phyloP scores from a whole-genome alignment of 2,329 filamentous ascomycete species.

The Exophiala oligosperma region DNA sequence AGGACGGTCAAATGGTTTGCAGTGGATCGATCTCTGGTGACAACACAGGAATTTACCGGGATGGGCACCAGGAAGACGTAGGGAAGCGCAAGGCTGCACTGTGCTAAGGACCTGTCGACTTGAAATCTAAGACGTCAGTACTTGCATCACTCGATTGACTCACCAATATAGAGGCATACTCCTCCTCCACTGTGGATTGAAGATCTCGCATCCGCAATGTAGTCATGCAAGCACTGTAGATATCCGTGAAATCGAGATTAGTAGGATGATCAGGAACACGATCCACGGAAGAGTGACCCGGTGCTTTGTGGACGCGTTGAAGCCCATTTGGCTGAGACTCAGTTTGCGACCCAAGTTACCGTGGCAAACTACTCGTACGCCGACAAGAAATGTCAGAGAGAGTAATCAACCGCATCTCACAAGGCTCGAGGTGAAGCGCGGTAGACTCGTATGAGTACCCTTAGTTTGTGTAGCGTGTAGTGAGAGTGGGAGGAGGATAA shows the following conservation, averaged over 20 bases:
- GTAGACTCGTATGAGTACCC: no score
- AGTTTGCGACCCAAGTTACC: no score
- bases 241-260: slow-evolving; percentile 1
- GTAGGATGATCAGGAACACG: background rate
- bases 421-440: background rate
- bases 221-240: slow-evolving; percentile 9
- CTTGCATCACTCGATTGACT: background rate
- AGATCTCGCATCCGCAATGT: slow-evolving; percentile 7
- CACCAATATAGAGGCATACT: background rate
- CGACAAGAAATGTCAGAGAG: no score
- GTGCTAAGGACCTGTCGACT: background rate
- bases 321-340: no score
- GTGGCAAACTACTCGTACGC: no score
- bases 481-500: no score
- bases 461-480: no score
- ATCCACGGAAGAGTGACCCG: slow-evolving; percentile 11
- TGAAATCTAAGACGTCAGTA: slow-evolving; percentile 20
- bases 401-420: background rate
- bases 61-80: background rate
- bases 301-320: background rate
- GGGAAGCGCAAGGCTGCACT: slow-evolving; percentile 7
- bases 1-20: background rate
- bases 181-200: background rate
- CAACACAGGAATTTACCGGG: background rate
- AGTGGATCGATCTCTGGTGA: background rate